phyloP scores from a whole-genome alignment of 2,329 filamentous ascomycete genomes.

The Gnomoniopsis sp. region DNA sequence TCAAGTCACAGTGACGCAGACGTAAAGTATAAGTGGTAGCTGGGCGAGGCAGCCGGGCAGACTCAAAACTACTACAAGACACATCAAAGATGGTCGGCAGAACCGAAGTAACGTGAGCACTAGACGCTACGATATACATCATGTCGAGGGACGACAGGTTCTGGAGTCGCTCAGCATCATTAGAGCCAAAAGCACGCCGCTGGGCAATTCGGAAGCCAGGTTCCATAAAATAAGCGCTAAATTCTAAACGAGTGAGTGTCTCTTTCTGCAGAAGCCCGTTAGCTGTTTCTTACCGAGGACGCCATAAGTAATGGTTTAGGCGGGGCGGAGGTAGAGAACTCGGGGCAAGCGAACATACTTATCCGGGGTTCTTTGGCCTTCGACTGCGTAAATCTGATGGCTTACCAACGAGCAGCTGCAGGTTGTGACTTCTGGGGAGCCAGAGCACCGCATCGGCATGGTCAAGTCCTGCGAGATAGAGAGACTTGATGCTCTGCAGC shows the following conservation, averaged over 20 bases:
- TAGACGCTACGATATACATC: no score
- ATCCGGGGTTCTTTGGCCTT: background rate
- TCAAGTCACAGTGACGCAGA: no score
- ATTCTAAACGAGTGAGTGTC: background rate
- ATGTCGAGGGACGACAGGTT: conserved; percentile 1
- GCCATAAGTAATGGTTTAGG: no score
- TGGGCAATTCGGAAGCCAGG: background rate
- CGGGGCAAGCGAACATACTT: no score
- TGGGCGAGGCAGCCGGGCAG: no score
- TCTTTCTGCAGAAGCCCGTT: background rate
- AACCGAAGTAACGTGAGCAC: no score
- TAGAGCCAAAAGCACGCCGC: background rate
- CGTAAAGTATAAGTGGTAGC: no score
- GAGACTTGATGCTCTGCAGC: background rate
- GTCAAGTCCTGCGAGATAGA: background rate
- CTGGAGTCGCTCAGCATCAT: background rate
- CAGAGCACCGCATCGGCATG: background rate
- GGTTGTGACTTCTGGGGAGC: background rate
- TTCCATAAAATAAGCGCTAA: background rate
- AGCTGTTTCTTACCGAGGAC: conserved; percentile 3
- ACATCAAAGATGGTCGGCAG: no score
- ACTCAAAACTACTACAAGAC: no score
- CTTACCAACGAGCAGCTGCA: background rate
- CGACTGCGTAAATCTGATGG: background rate
- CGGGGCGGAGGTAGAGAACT: no score